Evolutionary conservation across 2,329 filamentous ascomycete genomes (phyloP), one percentile per base, ranked within the genome.

Genomic region (Neofusicoccum cordaticola): DNA sequence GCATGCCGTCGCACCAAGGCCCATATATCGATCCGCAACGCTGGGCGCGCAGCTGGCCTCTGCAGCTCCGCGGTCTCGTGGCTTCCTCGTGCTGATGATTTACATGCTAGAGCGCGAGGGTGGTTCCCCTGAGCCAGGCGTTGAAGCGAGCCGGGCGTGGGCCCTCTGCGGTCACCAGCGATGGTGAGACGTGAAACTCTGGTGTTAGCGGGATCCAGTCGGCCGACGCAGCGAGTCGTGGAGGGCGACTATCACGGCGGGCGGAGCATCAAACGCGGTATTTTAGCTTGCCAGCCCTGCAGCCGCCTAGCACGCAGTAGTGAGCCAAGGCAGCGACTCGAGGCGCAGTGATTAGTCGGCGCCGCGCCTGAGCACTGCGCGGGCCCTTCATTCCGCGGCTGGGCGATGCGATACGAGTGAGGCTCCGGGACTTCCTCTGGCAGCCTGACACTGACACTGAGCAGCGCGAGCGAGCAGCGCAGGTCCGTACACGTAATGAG

Each of bases 51-150:
- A 52, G 50, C 50, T 52, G 50, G 50, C 39, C 52, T 57, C 52
- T 57, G 52, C 39, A 44, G 19, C 52, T 53, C 52, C 22, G 52
- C 56, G 56, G 56, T 60, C 56, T 60, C 56, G 56, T 60, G 56
- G 56, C 31, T 52, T 39, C 50, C 50, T 52, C 50, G 34, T 52
- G 50, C 31, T 52, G 47, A 51, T 51, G 47, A 51, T 51, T 51
- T 27, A 51, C n/a, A 7, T 31, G 4, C 52, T 42, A 19, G 37
- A 35, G 53, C 39, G 53, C 15, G 27, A 17, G 34, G 52, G 56
- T 47, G 56, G 42, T 60, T 34, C 56, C 56, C 56, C 56, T 60
- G 56, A 60, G 56, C 56, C 56, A 60, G 56, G 56, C 56, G 56
- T 47, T 60, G 56, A 27, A 37, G 42, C 56, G 42, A 60, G 56